Percentiles rank a stretch among this genome's conserved stretches.
Conservation (phyloP, 495 filamentous ascomycete genomes). For the Chlorociboria aeruginascens region DNA sequence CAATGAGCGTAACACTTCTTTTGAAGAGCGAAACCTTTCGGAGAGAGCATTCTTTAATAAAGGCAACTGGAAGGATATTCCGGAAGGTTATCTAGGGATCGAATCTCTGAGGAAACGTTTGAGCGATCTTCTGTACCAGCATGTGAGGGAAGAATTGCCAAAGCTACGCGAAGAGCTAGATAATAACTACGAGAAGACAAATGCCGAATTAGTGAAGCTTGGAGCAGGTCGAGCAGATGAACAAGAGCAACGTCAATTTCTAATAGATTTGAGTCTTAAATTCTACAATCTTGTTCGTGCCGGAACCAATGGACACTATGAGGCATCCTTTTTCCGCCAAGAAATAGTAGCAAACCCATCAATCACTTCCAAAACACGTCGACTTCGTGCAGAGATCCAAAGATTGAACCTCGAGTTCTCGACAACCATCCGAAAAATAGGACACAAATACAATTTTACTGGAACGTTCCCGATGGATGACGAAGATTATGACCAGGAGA, state of each 20-base stretch:
- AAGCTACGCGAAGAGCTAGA: conserved; percentile 2
- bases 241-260: neutral
- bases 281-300: neutral
- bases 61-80: conserved; percentile 10
- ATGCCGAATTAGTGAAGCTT: neutral
- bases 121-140: conserved; percentile 24
- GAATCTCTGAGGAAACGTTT: conserved; percentile 26
- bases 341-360: too few species aligned
- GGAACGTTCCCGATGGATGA: neutral
- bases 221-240: neutral
- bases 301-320: neutral
- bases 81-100: conserved; percentile 18
- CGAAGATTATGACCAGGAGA: neutral
- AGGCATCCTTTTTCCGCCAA: neutral
- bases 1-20: conserved; percentile 24
- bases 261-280: neutral
- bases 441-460: neutral
- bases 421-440: neutral
- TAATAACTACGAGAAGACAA: neutral
- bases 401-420: neutral
- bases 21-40: conserved; percentile 24
- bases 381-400: neutral
- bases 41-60: conserved; percentile 24
- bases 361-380: neutral
- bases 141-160: conserved; percentile 25